A percentile compares a stretch with the other conserved stretches of the same genome.
Evolutionary conservation across 2,329 filamentous ascomycete genomes (phyloP).

Genomic region (Paecilomyces formosus): DNA sequence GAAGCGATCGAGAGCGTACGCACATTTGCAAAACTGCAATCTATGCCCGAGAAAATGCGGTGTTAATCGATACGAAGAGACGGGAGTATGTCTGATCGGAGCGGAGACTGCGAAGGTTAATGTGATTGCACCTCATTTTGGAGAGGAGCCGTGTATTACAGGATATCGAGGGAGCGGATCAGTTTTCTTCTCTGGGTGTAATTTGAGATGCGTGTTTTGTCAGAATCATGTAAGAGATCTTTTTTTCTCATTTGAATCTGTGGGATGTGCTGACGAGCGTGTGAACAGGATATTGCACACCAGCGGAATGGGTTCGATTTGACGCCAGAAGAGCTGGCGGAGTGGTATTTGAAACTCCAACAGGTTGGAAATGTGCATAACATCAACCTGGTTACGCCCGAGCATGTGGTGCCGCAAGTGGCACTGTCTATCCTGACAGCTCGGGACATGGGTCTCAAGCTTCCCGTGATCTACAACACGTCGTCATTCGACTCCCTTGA

Average conservation of each 20-base stretch:
- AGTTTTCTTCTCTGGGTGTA: slow-evolving; percentile 75
- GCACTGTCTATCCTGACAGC: slow-evolving; percentile 69
- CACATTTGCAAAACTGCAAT: slow-evolving; percentile 71
- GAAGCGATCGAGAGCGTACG: slow-evolving; percentile 67
- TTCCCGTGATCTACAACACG: slow-evolving; percentile 81
- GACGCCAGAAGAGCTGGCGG: slow-evolving; percentile 67
- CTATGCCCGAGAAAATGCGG: slow-evolving; percentile 70
- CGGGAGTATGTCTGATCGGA: slow-evolving; percentile 71
- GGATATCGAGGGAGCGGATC: slow-evolving; percentile 72
- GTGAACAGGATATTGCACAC: slow-evolving; percentile 61
- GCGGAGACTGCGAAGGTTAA: slow-evolving; percentile 68
- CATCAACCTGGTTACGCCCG: slow-evolving; percentile 80
- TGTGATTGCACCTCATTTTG: slow-evolving; percentile 78
- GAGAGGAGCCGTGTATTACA: slow-evolving; percentile 77
- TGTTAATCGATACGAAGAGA: slow-evolving; percentile 73
- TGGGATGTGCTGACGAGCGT: not conserved
- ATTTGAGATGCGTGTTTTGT: slow-evolving; percentile 65
- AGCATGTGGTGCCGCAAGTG: slow-evolving; percentile 80
- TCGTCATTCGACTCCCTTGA: slow-evolving; percentile 71
- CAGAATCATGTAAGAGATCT: slow-evolving; percentile 55
- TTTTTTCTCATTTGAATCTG: not conserved
- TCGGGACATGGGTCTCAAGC: slow-evolving; percentile 57
- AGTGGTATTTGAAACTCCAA: slow-evolving; percentile 79
- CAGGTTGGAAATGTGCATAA: slow-evolving; percentile 76
- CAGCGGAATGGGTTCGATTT: slow-evolving; percentile 74